phyloP scores from a whole-genome alignment of 257 asterid genomes.

The Leptodermis oblonga region DNA sequence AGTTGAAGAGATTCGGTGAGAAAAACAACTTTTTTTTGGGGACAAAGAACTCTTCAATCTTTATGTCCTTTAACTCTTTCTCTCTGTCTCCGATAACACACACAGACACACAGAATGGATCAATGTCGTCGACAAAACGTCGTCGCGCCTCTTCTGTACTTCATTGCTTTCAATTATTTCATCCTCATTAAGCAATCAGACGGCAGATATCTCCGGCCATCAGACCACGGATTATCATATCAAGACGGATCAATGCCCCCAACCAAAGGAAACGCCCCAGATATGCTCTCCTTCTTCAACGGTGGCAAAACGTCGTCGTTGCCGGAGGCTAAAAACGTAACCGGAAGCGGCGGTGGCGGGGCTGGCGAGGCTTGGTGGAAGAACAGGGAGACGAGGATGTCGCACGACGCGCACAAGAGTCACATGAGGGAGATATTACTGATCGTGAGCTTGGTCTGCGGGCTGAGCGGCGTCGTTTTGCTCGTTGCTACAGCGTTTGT shows the following conservation, averaged over 20 bases:
- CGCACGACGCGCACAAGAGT: conserved; percentile 30
- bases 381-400: conserved; percentile 19
- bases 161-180: conserved; percentile 1
- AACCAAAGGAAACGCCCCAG: conserved; percentile 14
- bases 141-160: not conserved
- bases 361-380: conserved; percentile 32
- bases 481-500: conserved; percentile 49
- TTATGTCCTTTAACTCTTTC: not conserved
- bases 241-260: conserved; percentile 21
- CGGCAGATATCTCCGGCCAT: conserved; percentile 49
- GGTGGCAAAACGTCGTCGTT: conserved; percentile 28
- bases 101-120: not conserved
- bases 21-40: too few relatives aligned
- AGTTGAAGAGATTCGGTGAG: too few relatives aligned
- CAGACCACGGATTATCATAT: conserved; percentile 43
- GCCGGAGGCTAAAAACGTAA: conserved; percentile 67
- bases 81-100: not conserved
- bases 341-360: conserved; percentile 31
- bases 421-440: conserved; percentile 48
- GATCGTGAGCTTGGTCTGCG: conserved; percentile 61
- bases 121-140: not conserved
- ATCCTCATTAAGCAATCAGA: conserved; percentile 5
- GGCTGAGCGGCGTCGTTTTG: conserved; percentile 56
- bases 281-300: conserved; percentile 46
- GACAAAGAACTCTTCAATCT: too few relatives aligned